Evolutionary conservation across 2,329 filamentous ascomycete genomes (phyloP).

Genomic region (Colletotrichum lupini): DNA sequence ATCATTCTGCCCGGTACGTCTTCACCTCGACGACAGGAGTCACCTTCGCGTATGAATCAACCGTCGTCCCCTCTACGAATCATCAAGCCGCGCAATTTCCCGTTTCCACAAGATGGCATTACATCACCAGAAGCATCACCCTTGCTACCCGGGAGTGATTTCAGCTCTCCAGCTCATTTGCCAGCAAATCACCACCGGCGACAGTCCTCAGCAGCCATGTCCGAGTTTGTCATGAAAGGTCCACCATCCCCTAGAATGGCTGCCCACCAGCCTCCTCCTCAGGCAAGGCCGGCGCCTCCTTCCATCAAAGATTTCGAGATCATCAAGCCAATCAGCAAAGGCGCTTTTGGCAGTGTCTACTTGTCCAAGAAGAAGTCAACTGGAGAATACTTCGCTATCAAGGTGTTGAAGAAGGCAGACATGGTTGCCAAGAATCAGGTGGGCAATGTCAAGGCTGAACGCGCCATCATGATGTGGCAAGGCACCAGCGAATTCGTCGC

Average conservation of each 20-base stretch:
- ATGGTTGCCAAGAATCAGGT: constrained; percentile 99
- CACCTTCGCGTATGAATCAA: constrained; percentile 79
- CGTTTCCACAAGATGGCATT: constrained; percentile 70
- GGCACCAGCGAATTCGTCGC: constrained; percentile 99
- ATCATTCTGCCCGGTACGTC: constrained; percentile 82
- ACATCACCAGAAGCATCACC: constrained; percentile 92
- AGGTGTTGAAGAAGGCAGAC: constrained; percentile 98
- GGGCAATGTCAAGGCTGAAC: constrained; percentile 97
- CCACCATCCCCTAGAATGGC: constrained; percentile 86
- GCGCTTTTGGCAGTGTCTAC: constrained; percentile 97
- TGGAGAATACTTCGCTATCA: constrained; percentile 98
- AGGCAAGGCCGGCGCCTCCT: constrained; percentile 88
- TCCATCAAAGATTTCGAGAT: constrained; percentile 99
- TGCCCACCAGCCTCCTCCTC: constrained; percentile 81
- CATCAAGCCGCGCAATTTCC: constrained; percentile 77
- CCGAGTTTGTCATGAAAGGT: constrained; percentile 71
- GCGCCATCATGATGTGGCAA: constrained; percentile 99
- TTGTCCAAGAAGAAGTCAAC: constrained; percentile 98
- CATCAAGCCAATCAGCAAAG: constrained; percentile 99
- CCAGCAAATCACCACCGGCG: constrained; percentile 78
- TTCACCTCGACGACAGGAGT: constrained; percentile 87
- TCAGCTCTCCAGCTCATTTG: constrained; percentile 77
- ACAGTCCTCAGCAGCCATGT: constrained; percentile 91
- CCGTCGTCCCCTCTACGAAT: constrained; percentile 90
- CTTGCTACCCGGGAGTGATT: constrained; percentile 84